Evolutionary conservation across 495 filamentous ascomycete genomes (phyloP), one percentile per base, ranked within the genome.

Genomic region (Hypoxylon fragiforme): DNA sequence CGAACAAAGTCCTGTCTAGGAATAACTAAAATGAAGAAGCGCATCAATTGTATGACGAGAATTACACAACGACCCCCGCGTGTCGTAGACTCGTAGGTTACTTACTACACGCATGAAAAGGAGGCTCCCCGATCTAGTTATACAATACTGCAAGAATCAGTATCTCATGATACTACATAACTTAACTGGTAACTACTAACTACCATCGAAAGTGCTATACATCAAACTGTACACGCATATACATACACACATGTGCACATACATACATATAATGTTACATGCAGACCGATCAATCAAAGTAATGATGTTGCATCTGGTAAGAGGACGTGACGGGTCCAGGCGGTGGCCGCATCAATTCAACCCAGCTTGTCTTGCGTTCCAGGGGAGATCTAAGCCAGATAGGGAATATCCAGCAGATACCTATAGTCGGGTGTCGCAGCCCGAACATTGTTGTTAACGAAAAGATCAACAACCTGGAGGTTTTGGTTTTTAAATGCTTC

Each of bases 301-400:
- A 57, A 28, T n/a, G n/a, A n/a, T n/a, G 54, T 46, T 50, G 30
- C 54, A 57, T 51, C 3, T 36, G 5, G 24, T 7, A 32, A 22
- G 36, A 38, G 15, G 19, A 35, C 26, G 34, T 11, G 38, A 44
- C 19, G 55, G 56, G 56, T 53, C 56, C n/a, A 53, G 56, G 48
- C 56, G 43, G 48, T 41, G 56, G 56, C 56, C 56, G 56, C 56
- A 53, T 51, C 43, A 44, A n/a, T n/a, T n/a, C n/a, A n/a, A n/a
- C 34, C 37, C 47, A 54, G 43, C 54, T 56, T 47, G 44, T 59
- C 44, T 20, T 46, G 46, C 40, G 32, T n/a, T n/a, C n/a, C n/a
- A n/a, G n/a, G 6, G 49, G 44, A 48, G 44, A 19, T 50, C 46
- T 34, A 30, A 63, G 30, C 54, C 49, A 50, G 51, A 56, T 57